Evolutionary conservation across 2,329 filamentous ascomycete species (phyloP), one percentile per base, ranked within the genome.

Genomic region (Dothistroma pini): DNA sequence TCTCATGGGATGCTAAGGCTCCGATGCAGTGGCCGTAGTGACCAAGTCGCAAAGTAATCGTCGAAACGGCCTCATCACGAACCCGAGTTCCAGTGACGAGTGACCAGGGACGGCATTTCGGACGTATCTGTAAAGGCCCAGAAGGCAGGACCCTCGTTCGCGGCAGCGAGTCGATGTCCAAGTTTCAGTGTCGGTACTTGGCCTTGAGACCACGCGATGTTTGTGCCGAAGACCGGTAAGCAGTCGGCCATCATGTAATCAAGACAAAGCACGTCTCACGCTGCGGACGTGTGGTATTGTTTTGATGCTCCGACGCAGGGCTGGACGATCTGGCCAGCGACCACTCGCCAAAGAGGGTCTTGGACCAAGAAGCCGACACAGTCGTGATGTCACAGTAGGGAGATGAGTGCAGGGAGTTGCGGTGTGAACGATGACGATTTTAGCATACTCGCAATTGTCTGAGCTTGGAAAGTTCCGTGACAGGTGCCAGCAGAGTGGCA

Each of bases 121-220:
- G 41, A 44, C 41, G 41, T 44, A 44, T 44, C 4, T 44, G 41
- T n/a, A 44, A 44, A 54, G 52, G 52, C 3, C 6, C n/a, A 16
- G n/a, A 41, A 9, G 31, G 52, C n/a, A 54, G 32, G 52, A 22
- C 19, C 52, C 52, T 44, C 16, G 41, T 44, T 44, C 41, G 41
- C 41, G n/a, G 41, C 41, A 29, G 29, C 52, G n/a, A 54, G 52
- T 25, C n/a, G 32, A 54, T 22, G n/a, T 19, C 52, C 52, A 54
- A 14, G 52, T 54, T 54, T 21, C 22, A 22, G 12, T 6, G 21
- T 12, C 34, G n/a, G 52, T 22, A 41, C 12, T 19, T 41, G n/a
- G 32, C 52, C 19, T 32, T 41, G 38, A 9, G 14, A n/a, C 22
- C 9, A 35, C 38, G 52, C 38, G 51, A 19, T 25, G 11, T 54